phyloP scores from a whole-genome alignment of 177 flowering plant species.

The Tripterygium wilfordii region DNA sequence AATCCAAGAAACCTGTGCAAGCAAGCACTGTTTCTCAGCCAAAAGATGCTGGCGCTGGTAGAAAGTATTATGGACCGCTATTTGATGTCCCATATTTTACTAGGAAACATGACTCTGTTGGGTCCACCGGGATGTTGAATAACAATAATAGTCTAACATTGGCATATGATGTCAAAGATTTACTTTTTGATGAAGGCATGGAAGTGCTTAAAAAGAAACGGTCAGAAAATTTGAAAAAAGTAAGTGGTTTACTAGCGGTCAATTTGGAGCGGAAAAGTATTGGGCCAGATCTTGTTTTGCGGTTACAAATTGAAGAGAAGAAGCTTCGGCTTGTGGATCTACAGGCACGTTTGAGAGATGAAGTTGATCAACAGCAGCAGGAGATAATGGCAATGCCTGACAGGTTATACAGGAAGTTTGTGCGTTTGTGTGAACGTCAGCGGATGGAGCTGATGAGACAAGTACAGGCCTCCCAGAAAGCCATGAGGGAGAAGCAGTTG shows the following conservation, averaged over 20 bases:
- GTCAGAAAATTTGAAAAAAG: constrained; percentile 71
- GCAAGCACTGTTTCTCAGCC: constrained; percentile 39
- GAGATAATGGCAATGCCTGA: constrained; percentile 99
- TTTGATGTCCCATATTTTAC: constrained; percentile 95
- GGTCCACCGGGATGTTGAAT: constrained; percentile 47
- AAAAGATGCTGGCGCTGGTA: constrained; percentile 58
- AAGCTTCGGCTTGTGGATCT: constrained; percentile 74
- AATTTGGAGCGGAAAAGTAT: constrained; percentile 94
- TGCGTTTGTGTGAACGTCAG: constrained; percentile 89
- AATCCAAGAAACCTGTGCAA: constrained; percentile 58
- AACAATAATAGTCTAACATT: constrained; percentile 55
- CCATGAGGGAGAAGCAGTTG: constrained; percentile 79
- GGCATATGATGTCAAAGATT: constrained; percentile 83
- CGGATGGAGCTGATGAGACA: constrained; percentile 81
- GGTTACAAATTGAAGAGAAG: constrained; percentile 89
- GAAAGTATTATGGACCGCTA: constrained; percentile 94
- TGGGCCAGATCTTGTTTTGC: constrained; percentile 85
- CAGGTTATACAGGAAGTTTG: constrained; percentile 89
- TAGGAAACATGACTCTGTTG: constrained; percentile 77
- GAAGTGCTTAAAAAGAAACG: constrained; percentile 72
- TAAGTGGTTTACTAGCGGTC: constrained; percentile 69
- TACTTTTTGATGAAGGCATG: constrained; percentile 73
- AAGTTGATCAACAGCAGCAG: constrained; percentile 91
- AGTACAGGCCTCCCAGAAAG: constrained; percentile 82
- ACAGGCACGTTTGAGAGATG: constrained; percentile 84